Evolutionary conservation across 768 basidiomycete genomes (phyloP).

Genomic region (Heimioporus sp.): DNA sequence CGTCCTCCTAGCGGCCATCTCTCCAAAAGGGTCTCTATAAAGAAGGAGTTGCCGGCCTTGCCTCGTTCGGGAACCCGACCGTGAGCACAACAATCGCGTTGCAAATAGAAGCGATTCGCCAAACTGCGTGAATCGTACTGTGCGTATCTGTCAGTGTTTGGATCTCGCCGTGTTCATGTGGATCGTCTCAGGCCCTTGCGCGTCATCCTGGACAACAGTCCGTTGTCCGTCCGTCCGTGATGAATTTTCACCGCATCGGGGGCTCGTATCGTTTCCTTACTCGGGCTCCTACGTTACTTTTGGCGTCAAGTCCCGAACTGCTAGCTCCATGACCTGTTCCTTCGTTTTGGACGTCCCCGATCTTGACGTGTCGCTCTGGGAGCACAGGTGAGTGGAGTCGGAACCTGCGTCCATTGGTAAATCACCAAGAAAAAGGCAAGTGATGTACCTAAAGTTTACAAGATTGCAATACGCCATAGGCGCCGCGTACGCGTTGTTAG

Average conservation of each 20-base stretch:
- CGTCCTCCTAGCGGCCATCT: neutral
- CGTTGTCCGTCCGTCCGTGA: neutral
- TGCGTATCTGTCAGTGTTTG: slow-evolving; percentile 2
- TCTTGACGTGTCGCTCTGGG: neutral
- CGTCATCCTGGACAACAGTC: neutral
- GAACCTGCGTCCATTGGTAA: neutral
- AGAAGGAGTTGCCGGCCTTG: neutral
- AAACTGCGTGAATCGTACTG: slow-evolving; percentile 5
- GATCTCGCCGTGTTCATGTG: slow-evolving; percentile 1
- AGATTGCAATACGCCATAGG: slow-evolving; percentile 1
- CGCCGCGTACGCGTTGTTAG: slow-evolving; percentile 9
- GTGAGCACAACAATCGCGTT: neutral
- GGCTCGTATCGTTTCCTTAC: neutral
- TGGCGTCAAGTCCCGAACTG: neutral
- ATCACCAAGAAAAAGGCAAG: neutral
- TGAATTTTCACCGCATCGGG: neutral
- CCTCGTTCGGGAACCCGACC: neutral
- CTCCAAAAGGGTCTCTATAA: slow-evolving; percentile 1
- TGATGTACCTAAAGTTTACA: slow-evolving; percentile 3
- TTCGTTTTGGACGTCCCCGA: neutral
- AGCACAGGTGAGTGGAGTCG: slow-evolving; percentile 2
- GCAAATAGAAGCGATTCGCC: slow-evolving; percentile 15
- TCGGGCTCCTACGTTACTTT: neutral
- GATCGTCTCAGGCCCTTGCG: neutral
- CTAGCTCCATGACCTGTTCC: neutral